These are phyloP conservation scores for Apocynum venetum DNA, from an alignment of 257 asterid genomes.

Conservation along the genomic window DNA sequence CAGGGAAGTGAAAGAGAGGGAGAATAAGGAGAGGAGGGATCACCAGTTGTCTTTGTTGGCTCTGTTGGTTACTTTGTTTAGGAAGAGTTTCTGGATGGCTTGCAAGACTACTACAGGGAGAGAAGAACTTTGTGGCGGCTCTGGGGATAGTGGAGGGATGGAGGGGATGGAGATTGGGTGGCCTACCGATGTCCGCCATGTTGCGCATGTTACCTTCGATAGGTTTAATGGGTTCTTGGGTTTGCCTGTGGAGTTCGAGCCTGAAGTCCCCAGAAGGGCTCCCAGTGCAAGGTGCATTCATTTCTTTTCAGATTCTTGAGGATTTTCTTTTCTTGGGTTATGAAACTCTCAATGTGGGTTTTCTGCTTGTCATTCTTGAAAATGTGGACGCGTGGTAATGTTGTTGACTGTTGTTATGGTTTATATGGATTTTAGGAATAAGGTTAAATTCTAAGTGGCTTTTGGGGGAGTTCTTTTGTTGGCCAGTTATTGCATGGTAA, in stretches of 20 bases:
- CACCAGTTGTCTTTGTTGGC: conserved; percentile 80
- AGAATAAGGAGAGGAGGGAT: conserved; percentile 50
- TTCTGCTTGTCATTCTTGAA: not conserved
- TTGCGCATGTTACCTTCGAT: conserved; percentile 94
- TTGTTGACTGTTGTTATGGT: not conserved
- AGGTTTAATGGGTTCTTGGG: conserved; percentile 97
- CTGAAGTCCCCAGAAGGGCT: conserved; percentile 86
- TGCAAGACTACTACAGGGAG: conserved; percentile 54
- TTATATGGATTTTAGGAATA: not conserved
- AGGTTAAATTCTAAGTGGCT: not conserved
- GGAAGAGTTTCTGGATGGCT: conserved; percentile 83
- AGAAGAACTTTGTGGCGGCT: conserved; percentile 33
- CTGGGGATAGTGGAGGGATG: conserved; percentile 45
- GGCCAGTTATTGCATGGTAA: too few relatives aligned
- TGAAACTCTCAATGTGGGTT: not conserved
- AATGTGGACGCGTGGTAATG: not conserved
- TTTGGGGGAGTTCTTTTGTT: not conserved
- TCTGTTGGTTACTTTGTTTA: conserved; percentile 63
- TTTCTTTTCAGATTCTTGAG: not conserved
- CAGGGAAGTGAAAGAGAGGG: conserved; percentile 51
- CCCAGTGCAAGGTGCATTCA: conserved; percentile 87
- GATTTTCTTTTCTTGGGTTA: not conserved
- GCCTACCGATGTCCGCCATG: conserved; percentile 96
- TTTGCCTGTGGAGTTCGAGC: conserved; percentile 96
- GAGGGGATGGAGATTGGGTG: conserved; percentile 96